phyloP scores from a whole-genome alignment of 1,284 basidiomycete genomes.

The Sphagnurus paluster region DNA sequence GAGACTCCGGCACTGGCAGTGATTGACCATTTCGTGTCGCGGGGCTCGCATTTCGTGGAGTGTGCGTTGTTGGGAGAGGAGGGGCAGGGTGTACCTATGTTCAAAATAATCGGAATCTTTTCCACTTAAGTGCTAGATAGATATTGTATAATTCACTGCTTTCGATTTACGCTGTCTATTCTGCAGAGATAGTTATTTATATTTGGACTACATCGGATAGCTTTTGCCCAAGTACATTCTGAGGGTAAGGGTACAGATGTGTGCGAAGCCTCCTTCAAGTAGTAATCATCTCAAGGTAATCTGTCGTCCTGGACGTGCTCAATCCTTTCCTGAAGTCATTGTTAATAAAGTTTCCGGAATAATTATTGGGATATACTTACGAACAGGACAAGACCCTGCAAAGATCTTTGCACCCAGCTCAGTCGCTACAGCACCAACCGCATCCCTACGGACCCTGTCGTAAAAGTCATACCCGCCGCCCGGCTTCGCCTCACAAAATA shows the following conservation, averaged over 20 bases:
- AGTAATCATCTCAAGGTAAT: too few species aligned
- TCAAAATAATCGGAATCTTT: conserved; percentile 87
- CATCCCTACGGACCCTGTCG: neutral
- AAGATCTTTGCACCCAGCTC: conserved; percentile 11
- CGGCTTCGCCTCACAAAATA: conserved; percentile 11
- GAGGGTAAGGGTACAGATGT: too few species aligned
- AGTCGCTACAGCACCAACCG: conserved; percentile 9
- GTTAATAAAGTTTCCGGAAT: too few species aligned
- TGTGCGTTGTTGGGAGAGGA: conserved; percentile 81
- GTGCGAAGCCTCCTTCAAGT: too few species aligned
- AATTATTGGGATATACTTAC: neutral
- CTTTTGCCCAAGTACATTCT: too few species aligned
- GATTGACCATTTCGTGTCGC: conserved; percentile 76
- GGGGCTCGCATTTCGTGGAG: conserved; percentile 85
- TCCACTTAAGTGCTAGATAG: conserved; percentile 44
- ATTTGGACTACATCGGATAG: too few species aligned
- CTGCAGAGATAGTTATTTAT: too few species aligned
- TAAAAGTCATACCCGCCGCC: conserved; percentile 10
- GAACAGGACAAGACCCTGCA: conserved; percentile 13
- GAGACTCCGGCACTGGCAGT: conserved; percentile 61
- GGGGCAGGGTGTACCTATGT: conserved; percentile 68
- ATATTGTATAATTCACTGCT: conserved; percentile 6
- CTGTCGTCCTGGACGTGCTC: too few species aligned
- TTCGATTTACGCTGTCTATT: neutral
- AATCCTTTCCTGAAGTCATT: too few species aligned